Percentiles rank a stretch among this genome's conserved stretches.
Evolutionary conservation across 2,329 filamentous ascomycete genomes (phyloP).

Genomic region (Calonectria leucothoes): DNA sequence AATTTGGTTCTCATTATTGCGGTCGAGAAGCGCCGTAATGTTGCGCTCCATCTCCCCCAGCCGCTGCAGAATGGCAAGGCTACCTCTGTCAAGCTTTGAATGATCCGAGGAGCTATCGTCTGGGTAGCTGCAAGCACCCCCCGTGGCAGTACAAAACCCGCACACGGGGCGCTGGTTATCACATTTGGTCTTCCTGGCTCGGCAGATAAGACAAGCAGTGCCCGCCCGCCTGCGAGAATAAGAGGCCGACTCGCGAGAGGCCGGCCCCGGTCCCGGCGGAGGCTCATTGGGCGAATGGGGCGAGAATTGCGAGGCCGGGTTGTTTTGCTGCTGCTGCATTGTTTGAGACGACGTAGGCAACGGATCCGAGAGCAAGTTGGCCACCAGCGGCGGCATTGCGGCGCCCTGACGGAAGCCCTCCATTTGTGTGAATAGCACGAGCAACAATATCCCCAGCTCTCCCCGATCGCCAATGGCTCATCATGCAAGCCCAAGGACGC

Average conservation of each 20-base stretch:
- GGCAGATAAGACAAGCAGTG: conserved; percentile 28
- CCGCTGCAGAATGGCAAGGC: conserved; percentile 31
- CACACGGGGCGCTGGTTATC: conserved; percentile 33
- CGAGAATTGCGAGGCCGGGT: background rate
- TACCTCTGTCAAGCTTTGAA: conserved; percentile 35
- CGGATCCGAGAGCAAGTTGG: conserved; percentile 28
- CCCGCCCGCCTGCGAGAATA: conserved; percentile 22
- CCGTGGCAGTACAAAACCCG: conserved; percentile 31
- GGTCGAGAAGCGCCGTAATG: conserved; percentile 15
- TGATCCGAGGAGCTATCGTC: conserved; percentile 28
- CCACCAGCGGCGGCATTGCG: conserved; percentile 25
- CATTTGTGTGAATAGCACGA: conserved; percentile 12
- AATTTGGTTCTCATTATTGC: background rate
- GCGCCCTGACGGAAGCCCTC: conserved; percentile 8
- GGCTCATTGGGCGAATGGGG: background rate
- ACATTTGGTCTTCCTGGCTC: conserved; percentile 33
- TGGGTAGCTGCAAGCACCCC: conserved; percentile 32
- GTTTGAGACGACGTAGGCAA: background rate
- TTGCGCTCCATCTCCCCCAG: conserved; percentile 29
- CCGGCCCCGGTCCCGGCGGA: background rate
- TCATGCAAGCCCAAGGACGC: conserved; percentile 7
- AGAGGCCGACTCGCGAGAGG: conserved; percentile 18
- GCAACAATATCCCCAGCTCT: background rate
- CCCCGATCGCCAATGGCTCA: background rate
- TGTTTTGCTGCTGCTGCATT: background rate